phyloP scores from a whole-genome alignment of 2,329 filamentous ascomycete genomes.

The Penicillium sp. region DNA sequence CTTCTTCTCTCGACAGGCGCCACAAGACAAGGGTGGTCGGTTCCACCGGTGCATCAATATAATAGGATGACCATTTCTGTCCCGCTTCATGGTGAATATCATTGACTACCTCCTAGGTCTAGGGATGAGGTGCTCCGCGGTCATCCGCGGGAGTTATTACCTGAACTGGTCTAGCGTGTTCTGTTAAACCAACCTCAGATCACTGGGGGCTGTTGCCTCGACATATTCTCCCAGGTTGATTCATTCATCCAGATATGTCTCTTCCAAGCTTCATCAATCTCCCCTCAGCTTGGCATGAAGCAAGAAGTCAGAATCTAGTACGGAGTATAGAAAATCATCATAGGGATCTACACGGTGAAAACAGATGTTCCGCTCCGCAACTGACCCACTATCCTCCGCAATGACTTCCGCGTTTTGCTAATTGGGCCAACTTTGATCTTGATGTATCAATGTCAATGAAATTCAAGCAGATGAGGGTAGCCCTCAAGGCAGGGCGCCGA shows the following conservation, averaged over 20 bases:
- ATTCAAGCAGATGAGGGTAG: constrained; percentile 21
- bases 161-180: neutral
- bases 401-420: constrained; percentile 14
- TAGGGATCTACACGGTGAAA: neutral
- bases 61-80: constrained; percentile 17
- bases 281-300: neutral
- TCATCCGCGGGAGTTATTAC: neutral
- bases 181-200: neutral
- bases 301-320: neutral
- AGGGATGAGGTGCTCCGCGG: neutral
- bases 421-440: constrained; percentile 1
- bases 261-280: neutral
- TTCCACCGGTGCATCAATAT: constrained; percentile 36
- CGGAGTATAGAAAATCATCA: neutral
- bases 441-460: constrained; percentile 26
- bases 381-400: constrained; percentile 10
- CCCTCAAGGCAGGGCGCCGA: constrained; percentile 8
- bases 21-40: constrained; percentile 18
- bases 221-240: too few species aligned
- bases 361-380: constrained; percentile 12
- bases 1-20: constrained; percentile 23
- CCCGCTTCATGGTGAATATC: constrained; percentile 12
- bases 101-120: too few species aligned
- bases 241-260: too few species aligned
- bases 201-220: too few species aligned